Evolutionary conservation across 805 yeast genomes (phyloP).

Genomic region (Saturnispora sanitii): DNA sequence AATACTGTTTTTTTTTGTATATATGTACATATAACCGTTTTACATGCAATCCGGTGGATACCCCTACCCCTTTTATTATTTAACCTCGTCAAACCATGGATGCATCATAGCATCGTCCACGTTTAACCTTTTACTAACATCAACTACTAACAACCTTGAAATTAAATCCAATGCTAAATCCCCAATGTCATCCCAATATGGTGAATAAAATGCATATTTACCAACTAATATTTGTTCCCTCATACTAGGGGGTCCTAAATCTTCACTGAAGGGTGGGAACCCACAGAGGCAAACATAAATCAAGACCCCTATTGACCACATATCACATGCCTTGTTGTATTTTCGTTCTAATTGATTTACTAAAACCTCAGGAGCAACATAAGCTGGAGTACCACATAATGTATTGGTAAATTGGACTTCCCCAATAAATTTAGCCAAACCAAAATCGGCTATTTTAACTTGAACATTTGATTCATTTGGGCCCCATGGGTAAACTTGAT

Average conservation of each 20-base stretch:
- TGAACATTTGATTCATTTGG: constrained; percentile 46
- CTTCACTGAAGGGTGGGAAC: constrained; percentile 79
- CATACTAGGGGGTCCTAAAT: constrained; percentile 70
- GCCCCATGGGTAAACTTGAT: constrained; percentile 38
- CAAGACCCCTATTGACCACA: constrained; percentile 78
- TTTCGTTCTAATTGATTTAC: constrained; percentile 40
- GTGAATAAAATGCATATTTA: constrained; percentile 63
- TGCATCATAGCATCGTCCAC: constrained; percentile 33
- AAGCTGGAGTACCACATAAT: constrained; percentile 79
- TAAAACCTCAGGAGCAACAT: constrained; percentile 75
- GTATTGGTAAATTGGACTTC: constrained; percentile 68
- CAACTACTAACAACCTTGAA: constrained; percentile 47
- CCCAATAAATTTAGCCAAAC: constrained; percentile 60
- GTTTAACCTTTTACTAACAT: constrained; percentile 35
- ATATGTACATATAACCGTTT: no score
- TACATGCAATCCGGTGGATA: no score
- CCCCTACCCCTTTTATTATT: not conserved
- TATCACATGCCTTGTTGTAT: constrained; percentile 64
- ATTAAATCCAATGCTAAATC: constrained; percentile 61
- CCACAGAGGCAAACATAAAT: constrained; percentile 74
- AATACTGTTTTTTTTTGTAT: no score
- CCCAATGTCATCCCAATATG: constrained; percentile 66
- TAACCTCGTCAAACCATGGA: constrained; percentile 31
- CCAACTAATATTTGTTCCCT: constrained; percentile 63
- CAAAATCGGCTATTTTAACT: constrained; percentile 80